Conservation (phyloP, 1,139 yeast species). For the Hemisphaericaspora xylanilytica region DNA sequence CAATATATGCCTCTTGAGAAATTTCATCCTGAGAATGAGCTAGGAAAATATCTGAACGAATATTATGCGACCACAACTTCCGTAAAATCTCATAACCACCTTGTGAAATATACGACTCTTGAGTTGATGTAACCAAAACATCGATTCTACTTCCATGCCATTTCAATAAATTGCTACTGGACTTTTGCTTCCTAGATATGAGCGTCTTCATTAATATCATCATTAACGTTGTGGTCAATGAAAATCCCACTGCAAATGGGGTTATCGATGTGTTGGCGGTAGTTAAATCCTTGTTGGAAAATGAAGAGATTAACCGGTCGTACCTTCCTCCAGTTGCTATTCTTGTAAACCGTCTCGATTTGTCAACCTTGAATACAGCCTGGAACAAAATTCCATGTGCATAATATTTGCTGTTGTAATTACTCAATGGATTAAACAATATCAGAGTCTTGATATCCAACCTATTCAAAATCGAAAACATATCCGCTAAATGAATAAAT, state of each 20-base stretch:
- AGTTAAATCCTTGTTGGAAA: slow-evolving; percentile 44
- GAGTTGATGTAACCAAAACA: slow-evolving; percentile 70
- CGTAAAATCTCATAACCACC: slow-evolving; percentile 59
- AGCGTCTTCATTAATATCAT: slow-evolving; percentile 43
- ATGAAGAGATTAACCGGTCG: slow-evolving; percentile 63
- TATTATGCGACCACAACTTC: slow-evolving; percentile 65
- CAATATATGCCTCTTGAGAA: slow-evolving; percentile 57
- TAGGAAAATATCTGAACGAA: slow-evolving; percentile 64
- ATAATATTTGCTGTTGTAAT: slow-evolving; percentile 78
- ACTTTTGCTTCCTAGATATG: slow-evolving; percentile 24
- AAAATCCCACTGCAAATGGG: slow-evolving; percentile 78
- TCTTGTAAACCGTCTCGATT: slow-evolving; percentile 39
- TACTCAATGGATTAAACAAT: slow-evolving; percentile 68
- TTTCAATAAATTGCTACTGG: slow-evolving; percentile 19
- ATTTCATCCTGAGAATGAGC: slow-evolving; percentile 65
- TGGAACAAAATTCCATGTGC: slow-evolving; percentile 85
- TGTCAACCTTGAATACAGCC: slow-evolving; percentile 61
- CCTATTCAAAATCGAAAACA: slow-evolving; percentile 51
- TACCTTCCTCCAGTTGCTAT: slow-evolving; percentile 93
- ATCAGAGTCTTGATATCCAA: slow-evolving; percentile 47
- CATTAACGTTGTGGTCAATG: slow-evolving; percentile 47
- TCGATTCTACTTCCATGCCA: slow-evolving; percentile 61
- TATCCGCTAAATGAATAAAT: slow-evolving; percentile 55
- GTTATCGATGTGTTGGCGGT: slow-evolving; percentile 25
- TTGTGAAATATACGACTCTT: slow-evolving; percentile 50